Percentiles rank a stretch among this genome's conserved stretches.
These are phyloP conservation scores for Cryphonectria naterciae DNA, from an alignment of 2,329 filamentous ascomycete species.

Conservation along the genomic window DNA sequence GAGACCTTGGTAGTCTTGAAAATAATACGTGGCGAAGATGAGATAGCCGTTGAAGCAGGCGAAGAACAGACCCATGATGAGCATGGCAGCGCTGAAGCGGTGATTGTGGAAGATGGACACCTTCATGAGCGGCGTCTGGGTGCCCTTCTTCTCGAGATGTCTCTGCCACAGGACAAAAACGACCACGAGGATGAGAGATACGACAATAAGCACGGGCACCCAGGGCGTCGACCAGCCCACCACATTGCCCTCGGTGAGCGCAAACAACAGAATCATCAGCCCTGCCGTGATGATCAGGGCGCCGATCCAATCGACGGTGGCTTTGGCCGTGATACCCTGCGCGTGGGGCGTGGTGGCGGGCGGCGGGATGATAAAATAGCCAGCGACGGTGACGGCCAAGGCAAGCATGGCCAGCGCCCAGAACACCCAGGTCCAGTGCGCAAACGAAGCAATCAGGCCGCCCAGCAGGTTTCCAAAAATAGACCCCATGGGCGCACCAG, in stretches of 20 bases:
- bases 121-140: constrained; percentile 64
- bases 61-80: constrained; percentile 70
- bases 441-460: constrained; percentile 65
- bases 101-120: constrained; percentile 64
- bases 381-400: constrained; percentile 58
- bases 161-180: constrained; percentile 66
- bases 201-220: constrained; percentile 62
- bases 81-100: constrained; percentile 65
- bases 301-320: constrained; percentile 68
- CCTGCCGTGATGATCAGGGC: constrained; percentile 65
- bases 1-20: constrained; percentile 67
- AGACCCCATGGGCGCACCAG: constrained; percentile 66
- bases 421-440: constrained; percentile 70
- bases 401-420: constrained; percentile 66
- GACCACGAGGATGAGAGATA: constrained; percentile 59
- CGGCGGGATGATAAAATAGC: constrained; percentile 62
- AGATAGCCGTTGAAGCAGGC: constrained; percentile 70
- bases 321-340: constrained; percentile 41
- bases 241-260: constrained; percentile 70
- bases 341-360: constrained; percentile 43
- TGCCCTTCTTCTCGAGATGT: constrained; percentile 57
- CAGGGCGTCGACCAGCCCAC: constrained; percentile 69
- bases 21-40: constrained; percentile 71
- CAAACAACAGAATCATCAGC: constrained; percentile 66
- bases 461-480: constrained; percentile 68